Conservation (phyloP, 768 basidiomycete species). For the Suillus paluster region DNA sequence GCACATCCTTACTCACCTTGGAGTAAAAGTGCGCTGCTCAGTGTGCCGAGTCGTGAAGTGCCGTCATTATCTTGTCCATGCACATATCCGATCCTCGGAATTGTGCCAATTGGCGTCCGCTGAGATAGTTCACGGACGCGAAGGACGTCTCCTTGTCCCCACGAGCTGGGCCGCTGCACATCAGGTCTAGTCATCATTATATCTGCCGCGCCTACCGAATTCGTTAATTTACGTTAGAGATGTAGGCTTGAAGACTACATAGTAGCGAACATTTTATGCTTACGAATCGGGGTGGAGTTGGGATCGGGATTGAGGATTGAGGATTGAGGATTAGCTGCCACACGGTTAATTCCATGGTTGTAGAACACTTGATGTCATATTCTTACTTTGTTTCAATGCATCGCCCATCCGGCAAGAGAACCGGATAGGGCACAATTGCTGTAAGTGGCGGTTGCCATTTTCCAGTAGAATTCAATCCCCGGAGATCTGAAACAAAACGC, state of each 20-base stretch:
- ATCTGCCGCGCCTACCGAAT: background rate
- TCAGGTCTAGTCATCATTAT: background rate
- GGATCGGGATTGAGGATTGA: no score
- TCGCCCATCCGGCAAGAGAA: background rate
- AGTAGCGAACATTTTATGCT: background rate
- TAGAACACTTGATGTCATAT: background rate
- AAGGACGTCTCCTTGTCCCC: background rate
- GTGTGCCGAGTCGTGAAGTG: background rate
- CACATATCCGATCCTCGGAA: constrained; percentile 1
- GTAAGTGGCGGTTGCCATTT: background rate
- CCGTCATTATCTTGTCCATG: background rate
- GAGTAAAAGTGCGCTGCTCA: constrained; percentile 4
- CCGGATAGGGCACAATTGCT: background rate
- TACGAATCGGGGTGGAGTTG: background rate
- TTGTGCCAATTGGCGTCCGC: background rate
- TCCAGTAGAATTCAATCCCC: background rate
- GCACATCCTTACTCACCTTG: constrained; percentile 12
- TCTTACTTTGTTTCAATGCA: background rate
- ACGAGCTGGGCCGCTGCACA: background rate
- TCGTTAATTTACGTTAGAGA: background rate
- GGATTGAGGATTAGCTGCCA: background rate
- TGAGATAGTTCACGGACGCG: background rate
- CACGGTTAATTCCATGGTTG: background rate
- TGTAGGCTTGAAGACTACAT: background rate
- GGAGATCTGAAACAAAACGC: background rate